Conservation (phyloP, 106 monocot species). For the Phalaenopsis equestris region DNA sequence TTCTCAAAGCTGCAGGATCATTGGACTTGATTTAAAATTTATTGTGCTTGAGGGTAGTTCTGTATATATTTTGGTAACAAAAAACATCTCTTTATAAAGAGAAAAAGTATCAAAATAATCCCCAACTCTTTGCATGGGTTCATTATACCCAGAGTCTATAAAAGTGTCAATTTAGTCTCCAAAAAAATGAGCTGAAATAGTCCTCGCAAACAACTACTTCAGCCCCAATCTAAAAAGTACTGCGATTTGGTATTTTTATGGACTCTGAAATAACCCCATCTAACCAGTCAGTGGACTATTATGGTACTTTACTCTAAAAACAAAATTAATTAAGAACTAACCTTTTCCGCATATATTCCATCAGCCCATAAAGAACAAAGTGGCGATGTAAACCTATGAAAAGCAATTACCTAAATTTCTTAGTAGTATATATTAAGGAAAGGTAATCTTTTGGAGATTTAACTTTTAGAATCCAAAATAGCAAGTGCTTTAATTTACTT, state of each 20-base stretch:
- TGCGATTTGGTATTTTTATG: too few relatives aligned
- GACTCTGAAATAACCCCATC: too few relatives aligned
- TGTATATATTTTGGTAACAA: background rate
- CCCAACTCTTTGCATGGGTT: too few relatives aligned
- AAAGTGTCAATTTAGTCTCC: too few relatives aligned
- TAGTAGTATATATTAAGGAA: background rate
- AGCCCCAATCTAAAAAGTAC: too few relatives aligned
- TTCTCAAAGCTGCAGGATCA: slow-evolving; percentile 52
- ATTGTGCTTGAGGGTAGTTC: background rate
- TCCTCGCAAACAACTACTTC: too few relatives aligned
- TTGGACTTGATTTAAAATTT: background rate
- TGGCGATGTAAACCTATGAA: slow-evolving; percentile 76
- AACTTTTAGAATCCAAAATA: background rate
- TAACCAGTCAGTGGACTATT: too few relatives aligned
- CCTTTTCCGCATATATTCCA: slow-evolving; percentile 75
- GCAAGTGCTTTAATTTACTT: background rate
- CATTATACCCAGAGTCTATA: too few relatives aligned
- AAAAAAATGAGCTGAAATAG: too few relatives aligned
- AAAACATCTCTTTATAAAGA: background rate
- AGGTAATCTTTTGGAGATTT: background rate
- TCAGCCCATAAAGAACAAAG: slow-evolving; percentile 86
- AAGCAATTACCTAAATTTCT: background rate
- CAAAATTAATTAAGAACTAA: slow-evolving; percentile 15
- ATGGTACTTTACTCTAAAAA: background rate
- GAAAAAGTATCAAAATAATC: too few relatives aligned